phyloP scores from a whole-genome alignment of 2,329 filamentous ascomycete genomes.

The Alternaria triticimaculans region DNA sequence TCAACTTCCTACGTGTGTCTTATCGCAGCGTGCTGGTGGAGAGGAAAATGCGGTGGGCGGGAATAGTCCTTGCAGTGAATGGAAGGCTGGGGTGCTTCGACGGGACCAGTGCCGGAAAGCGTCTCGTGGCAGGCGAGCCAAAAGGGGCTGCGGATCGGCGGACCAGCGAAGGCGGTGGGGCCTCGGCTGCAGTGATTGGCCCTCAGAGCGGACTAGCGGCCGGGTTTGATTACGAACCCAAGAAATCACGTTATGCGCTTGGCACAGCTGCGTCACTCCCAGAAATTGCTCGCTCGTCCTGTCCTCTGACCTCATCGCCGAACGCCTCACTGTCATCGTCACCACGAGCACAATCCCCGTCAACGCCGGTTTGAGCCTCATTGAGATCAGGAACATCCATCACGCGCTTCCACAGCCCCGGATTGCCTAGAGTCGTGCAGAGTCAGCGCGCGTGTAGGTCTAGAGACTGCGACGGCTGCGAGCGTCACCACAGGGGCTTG shows the following conservation, averaged over 20 bases:
- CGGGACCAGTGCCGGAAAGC: slow-evolving; percentile 3
- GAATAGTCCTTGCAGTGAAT: not conserved
- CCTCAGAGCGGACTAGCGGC: not conserved
- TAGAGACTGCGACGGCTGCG: slow-evolving; percentile 18
- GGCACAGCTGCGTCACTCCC: slow-evolving; percentile 39
- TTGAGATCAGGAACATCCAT: slow-evolving; percentile 22
- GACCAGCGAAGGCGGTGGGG: slow-evolving; percentile 15
- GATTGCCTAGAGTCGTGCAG: slow-evolving; percentile 9
- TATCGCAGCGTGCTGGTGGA: not conserved
- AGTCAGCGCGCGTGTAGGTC: not conserved
- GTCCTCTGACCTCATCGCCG: slow-evolving; percentile 46
- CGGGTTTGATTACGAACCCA: slow-evolving; percentile 24
- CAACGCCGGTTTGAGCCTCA: slow-evolving; percentile 37
- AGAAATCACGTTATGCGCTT: slow-evolving; percentile 40
- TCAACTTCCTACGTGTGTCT: not conserved
- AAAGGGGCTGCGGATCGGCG: slow-evolving; percentile 31
- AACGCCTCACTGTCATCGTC: slow-evolving; percentile 45
- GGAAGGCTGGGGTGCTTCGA: not conserved
- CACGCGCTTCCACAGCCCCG: slow-evolving; percentile 13
- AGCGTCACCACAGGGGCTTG: slow-evolving; percentile 35
- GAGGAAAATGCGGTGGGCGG: slow-evolving; percentile 1
- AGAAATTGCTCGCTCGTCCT: slow-evolving; percentile 42
- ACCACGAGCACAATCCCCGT: slow-evolving; percentile 37
- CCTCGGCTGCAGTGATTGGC: slow-evolving; percentile 16
- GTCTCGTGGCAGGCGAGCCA: slow-evolving; percentile 28